Base-by-base conservation (phyloP, 805 yeast genomes). In the Candida easanensis region DNA sequence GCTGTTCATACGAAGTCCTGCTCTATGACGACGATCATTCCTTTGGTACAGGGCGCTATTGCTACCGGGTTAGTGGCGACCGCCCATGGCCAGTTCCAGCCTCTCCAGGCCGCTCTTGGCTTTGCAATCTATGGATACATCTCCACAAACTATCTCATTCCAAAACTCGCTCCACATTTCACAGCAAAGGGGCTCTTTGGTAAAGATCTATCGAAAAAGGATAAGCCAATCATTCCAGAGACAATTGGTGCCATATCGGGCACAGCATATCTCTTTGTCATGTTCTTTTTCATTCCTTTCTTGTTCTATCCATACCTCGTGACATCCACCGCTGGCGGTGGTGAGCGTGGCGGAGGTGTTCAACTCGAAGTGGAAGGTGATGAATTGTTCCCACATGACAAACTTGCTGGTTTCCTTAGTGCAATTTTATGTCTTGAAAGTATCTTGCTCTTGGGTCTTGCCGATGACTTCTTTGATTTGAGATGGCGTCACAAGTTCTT, bases 401-500 rank as follows among this genome's bases (percentile, higher is more conserved):
- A 84, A 62, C 70, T 93, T 41, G 83, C 96, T 0, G 95, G 88
- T 51, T 93, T 83, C 63, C 72, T 93, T 51, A 81, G 95, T 55
- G 95, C 95, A 4, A 70, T 91, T 9, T 66, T 93, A 46, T 88
- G 95, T 48, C 65, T 93, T 37, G 88, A 88, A 64, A 79, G 88
- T 51, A 90, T 93, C 62, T 74, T 89, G 14, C 68, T 93, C 33
- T 69, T 93, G 34, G 99, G 99, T 0, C 73, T 93, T 23, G 84
- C 95, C 37, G 99, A 93, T 64, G 99, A 93, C 68, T 71, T 93
- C 55, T 93, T 93, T 59, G 99, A 93, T 64, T 80, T 93, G 50
- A 76, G 96, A 54, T 93, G 99, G 99, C 75, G 99, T 60, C 96
- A 93, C 68, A 93, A 93, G 70, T 88, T 93, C 67, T 88, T 93